Evolutionary conservation across 176 grass and related monocot species (phyloP).

Genomic region (Neostapfia colusana): DNA sequence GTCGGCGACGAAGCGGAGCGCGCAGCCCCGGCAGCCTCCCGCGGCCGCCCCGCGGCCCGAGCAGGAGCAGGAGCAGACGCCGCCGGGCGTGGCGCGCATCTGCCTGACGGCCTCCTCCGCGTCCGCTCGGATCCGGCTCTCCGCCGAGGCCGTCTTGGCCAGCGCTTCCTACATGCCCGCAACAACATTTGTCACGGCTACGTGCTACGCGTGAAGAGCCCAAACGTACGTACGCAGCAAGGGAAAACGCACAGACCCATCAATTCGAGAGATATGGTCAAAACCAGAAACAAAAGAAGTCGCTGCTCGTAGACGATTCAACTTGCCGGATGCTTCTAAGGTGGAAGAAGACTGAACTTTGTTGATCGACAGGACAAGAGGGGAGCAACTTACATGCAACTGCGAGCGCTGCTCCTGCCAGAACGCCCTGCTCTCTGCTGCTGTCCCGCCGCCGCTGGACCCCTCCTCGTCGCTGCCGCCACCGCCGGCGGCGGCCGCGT

Average conservation of each 20-base stretch:
- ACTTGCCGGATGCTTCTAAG: not conserved
- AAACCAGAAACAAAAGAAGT: not conserved
- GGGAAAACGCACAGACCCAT: not conserved
- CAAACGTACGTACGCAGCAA: slow-evolving; percentile 1
- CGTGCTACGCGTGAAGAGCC: not conserved
- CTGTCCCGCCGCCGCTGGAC: not conserved
- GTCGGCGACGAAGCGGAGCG: slow-evolving; percentile 35
- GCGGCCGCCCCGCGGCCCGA: slow-evolving; percentile 3
- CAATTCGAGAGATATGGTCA: not conserved
- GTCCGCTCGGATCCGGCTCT: slow-evolving; percentile 49
- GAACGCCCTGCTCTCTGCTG: slow-evolving; percentile 44
- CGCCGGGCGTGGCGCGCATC: slow-evolving; percentile 33
- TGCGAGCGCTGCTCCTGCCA: slow-evolving; percentile 56
- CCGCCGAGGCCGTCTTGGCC: slow-evolving; percentile 52
- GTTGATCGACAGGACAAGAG: too few relatives aligned
- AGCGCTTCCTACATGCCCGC: slow-evolving; percentile 49
- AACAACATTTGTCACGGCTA: slow-evolving; percentile 29
- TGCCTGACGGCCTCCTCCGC: slow-evolving; percentile 49
- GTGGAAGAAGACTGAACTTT: too few relatives aligned
- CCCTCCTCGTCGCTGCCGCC: slow-evolving; percentile 45
- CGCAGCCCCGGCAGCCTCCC: slow-evolving; percentile 46
- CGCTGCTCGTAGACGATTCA: too few relatives aligned
- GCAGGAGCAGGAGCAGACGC: slow-evolving; percentile 60
- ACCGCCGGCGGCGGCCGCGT: not conserved
- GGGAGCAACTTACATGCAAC: slow-evolving; percentile 39